Percentiles rank a stretch among this genome's conserved stretches.
These are phyloP conservation scores for Hydrangea macrophylla DNA, from an alignment of 148 eudicot species.

Conservation along the genomic window DNA sequence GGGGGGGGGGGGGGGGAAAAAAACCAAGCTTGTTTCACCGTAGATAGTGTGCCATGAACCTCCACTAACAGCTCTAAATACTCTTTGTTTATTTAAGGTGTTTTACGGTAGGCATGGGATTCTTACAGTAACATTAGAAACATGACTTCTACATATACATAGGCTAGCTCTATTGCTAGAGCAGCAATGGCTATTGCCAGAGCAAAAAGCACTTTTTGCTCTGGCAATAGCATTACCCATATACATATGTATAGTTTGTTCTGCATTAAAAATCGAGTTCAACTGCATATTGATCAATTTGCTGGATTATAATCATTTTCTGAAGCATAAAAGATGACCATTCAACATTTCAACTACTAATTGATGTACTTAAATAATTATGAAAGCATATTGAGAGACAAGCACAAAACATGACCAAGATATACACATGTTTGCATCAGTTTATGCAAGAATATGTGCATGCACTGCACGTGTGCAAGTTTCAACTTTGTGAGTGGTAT, in stretches of 20 bases:
- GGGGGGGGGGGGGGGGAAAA: slow-evolving; percentile 2
- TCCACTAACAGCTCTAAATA: slow-evolving; percentile 10
- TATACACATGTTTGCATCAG: not conserved
- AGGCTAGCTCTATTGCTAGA: too few species aligned
- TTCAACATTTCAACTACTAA: not conserved
- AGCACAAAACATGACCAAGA: slow-evolving; percentile 4
- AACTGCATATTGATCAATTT: not conserved
- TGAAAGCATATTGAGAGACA: slow-evolving; percentile 7
- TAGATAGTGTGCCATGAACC: slow-evolving; percentile 44
- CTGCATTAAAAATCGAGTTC: not conserved
- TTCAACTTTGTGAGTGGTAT: slow-evolving; percentile 2
- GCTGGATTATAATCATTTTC: not conserved
- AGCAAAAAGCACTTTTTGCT: too few species aligned
- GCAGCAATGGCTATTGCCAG: too few species aligned
- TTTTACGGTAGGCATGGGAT: not conserved
- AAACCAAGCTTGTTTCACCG: slow-evolving; percentile 39
- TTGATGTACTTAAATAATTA: not conserved
- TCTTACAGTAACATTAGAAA: not conserved
- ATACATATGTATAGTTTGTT: not conserved
- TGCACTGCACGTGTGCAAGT: slow-evolving; percentile 8
- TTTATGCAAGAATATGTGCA: slow-evolving; percentile 13
- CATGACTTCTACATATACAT: not conserved
- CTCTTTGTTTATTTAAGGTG: not conserved
- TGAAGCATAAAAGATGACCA: not conserved
- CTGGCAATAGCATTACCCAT: not conserved